Evolutionary conservation across 331 rosid genomes (phyloP), one percentile per base, ranked within the genome.

Genomic region (Acacia concinna): DNA sequence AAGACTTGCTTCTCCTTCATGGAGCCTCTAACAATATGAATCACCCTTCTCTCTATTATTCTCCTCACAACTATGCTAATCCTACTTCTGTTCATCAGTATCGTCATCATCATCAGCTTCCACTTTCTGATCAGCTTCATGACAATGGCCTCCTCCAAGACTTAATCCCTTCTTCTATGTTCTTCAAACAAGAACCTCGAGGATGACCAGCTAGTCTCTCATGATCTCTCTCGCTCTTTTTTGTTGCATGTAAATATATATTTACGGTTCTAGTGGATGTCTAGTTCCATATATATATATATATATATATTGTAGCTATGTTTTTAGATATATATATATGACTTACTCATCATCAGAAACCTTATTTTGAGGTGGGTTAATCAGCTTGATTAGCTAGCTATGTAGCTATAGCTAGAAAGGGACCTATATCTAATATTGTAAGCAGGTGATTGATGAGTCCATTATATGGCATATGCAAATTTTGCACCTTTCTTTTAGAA

Each of bases 71-170:
- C 46, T 31, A 31, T 8, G 74, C 52, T 51, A 74, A 34, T 34
- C 63, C 72, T 71, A 82, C 49, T 67, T 76, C 73, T 65, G 71
- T 47, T 34, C 85, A 76, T 20, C 78, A 67, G 27, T 20, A 54
- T 21, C 62, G 27, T n/a, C 86, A 77, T 64, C 60, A 37, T 23
- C n/a, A 41, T 5, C 52, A 82, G 66, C n/a, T 59, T 27, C 66
- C 66, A 10, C 73, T 69, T 54, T 73, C 76, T 76, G 27, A 54
- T 41, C 52, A 41, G 4, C 32, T 80, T 27, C 51, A 82, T 27
- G 90, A 88, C 62, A 84, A 77, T 14, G 97, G 94, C 6, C 90
- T 91, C 20, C 82, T 93, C 68, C 97, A 93, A 81, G 97, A 93
- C 78, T 79, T 91, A 37, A 78, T 91, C 47, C 91, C 96, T 63